Base-by-base conservation (phyloP, 768 basidiomycete species). In the Mycena haematopus region DNA sequence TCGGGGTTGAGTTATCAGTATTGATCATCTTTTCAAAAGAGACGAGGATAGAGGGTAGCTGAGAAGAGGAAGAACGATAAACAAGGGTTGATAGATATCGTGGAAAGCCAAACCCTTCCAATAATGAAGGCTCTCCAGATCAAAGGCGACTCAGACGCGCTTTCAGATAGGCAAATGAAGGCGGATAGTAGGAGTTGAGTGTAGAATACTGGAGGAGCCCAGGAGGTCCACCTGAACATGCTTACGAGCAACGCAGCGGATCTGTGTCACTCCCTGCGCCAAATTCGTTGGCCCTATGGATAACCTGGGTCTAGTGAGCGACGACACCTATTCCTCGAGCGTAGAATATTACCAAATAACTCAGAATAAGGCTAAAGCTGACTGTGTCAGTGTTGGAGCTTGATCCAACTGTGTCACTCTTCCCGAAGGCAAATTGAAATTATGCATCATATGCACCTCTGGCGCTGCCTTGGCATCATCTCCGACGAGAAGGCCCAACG, bases 101-200 rank as follows among this genome's bases (percentile, higher is more conserved):
- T 64, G 38, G 22, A 60, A 31, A 52, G 56, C 65, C 88, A 68
- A 75, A 93, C 91, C 56, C 91, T 82, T 40, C 90, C 87, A 57
- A 90, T 75, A 21, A 91, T 79, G 69, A 92, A 93, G 21, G 86
- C 81, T 65, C 84, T 84, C 91, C 91, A 93, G 33, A 92, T 69
- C 65, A 56, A 75, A 60, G 69, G 73, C 65, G 66, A 76, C 65
- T 56, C 73, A 63, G 51, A 71, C 63, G 75, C 69, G 53, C 74
- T 83, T 70, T 90, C 86, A 1, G 84, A 79, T 22, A 92, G 76
- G 67, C 85, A 89, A 8, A 82, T 82, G 62, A 90, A 76, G 4
- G 88, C 85, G 3, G 89, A 80, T 21, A 87, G 76, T 29, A 92
- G 75, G 47, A 92, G 72, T 67, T 91, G 91, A 0, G 85, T 87